Evolutionary conservation across 441 rosid genomes (phyloP).

Genomic region (Populus trichocarpa): DNA sequence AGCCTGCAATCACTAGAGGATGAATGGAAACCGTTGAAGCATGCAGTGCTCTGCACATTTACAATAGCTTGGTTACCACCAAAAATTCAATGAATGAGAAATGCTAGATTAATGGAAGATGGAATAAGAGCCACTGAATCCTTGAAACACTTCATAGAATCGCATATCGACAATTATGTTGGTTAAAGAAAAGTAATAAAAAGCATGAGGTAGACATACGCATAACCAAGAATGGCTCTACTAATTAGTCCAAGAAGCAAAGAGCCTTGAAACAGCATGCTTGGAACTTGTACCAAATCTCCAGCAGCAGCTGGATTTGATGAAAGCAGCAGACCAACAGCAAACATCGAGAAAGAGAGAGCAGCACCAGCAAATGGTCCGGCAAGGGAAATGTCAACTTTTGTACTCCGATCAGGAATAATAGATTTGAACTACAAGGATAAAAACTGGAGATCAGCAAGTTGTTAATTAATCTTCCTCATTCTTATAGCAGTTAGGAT

Average conservation of each 20-base stretch:
- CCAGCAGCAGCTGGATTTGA: constrained; percentile 68
- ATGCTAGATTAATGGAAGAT: constrained; percentile 17
- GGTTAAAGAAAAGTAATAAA: constrained; percentile 4
- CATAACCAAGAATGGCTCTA: constrained; percentile 84
- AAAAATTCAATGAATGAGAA: constrained; percentile 6
- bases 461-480: constrained; percentile 5
- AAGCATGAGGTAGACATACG: constrained; percentile 46
- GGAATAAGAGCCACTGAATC: background rate
- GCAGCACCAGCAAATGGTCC: constrained; percentile 97
- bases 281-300: constrained; percentile 91
- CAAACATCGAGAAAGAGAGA: constrained; percentile 82
- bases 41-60: constrained; percentile 74
- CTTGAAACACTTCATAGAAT: constrained; percentile 11
- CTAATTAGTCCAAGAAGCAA: constrained; percentile 94
- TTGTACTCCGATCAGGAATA: constrained; percentile 90
- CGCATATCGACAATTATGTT: background rate
- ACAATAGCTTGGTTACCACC: constrained; percentile 15
- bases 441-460: constrained; percentile 14
- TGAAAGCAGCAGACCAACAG: constrained; percentile 81
- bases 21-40: constrained; percentile 83
- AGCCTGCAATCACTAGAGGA: constrained; percentile 97
- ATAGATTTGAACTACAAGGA: constrained; percentile 82
- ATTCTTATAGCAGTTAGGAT: background rate
- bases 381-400: constrained; percentile 86
- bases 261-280: constrained; percentile 90